These are phyloP conservation scores for Suhomyces choctaworum DNA, from an alignment of 1,139 yeast species.

Conservation along the genomic window DNA sequence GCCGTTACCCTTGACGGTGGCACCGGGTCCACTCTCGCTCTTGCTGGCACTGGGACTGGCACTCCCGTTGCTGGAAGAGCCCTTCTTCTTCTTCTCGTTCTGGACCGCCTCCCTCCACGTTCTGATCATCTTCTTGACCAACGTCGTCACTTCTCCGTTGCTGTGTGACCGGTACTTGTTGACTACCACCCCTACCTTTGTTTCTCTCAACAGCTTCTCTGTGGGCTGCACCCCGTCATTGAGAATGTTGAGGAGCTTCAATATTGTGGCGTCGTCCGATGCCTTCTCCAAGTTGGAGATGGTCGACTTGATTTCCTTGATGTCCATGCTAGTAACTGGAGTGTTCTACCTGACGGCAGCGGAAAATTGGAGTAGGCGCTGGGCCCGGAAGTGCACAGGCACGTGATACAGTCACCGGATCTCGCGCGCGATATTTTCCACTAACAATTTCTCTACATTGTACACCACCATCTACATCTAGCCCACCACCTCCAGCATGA, in stretches of 20 bases:
- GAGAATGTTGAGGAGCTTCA: constrained; percentile 65
- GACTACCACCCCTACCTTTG: constrained; percentile 98
- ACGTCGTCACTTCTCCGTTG: constrained; percentile 62
- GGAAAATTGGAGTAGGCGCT: neutral
- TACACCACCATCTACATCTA: too few relatives aligned
- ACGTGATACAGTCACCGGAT: too few relatives aligned
- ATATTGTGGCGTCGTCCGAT: constrained; percentile 61
- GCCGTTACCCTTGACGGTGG: constrained; percentile 14
- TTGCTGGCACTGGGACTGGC: constrained; percentile 5
- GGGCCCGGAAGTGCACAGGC: too few relatives aligned
- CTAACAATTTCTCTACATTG: too few relatives aligned
- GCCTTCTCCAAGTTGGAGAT: constrained; percentile 76
- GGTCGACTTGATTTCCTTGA: constrained; percentile 69
- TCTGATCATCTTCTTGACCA: constrained; percentile 80
- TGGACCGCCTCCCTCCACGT: constrained; percentile 91
- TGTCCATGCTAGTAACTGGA: constrained; percentile 67
- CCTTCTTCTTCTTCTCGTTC: constrained; percentile 56
- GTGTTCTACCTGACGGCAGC: too few relatives aligned
- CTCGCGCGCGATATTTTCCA: too few relatives aligned
- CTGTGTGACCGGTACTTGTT: constrained; percentile 77
- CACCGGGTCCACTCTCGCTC: constrained; percentile 7
- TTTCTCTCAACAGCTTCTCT: constrained; percentile 79
- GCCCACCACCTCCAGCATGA: constrained; percentile 6
- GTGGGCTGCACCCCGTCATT: constrained; percentile 79
- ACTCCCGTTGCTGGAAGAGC: constrained; percentile 8